Conservation (phyloP, 2,329 filamentous ascomycete species). For the Coniochaeta ligniaria region DNA sequence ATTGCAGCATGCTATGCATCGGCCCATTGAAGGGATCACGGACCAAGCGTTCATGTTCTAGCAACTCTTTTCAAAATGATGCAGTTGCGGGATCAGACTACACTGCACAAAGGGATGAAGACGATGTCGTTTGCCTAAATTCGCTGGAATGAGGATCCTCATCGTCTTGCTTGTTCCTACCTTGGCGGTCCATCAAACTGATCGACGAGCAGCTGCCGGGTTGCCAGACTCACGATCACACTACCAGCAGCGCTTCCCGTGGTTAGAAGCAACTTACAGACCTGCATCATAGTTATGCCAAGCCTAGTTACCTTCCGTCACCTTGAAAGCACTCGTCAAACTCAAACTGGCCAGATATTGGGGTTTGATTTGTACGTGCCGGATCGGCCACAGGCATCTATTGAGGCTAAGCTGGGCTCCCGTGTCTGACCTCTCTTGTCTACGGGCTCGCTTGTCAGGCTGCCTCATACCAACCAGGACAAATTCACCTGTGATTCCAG, state of each 20-base stretch:
- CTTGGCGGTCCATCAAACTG: not conserved
- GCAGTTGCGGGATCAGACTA: not conserved
- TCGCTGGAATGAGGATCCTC: not conserved
- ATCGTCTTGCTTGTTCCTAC: not conserved
- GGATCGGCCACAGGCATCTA: not conserved
- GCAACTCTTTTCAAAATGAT: no score
- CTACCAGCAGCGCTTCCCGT: not conserved
- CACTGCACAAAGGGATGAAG: not conserved
- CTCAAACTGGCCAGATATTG: not conserved
- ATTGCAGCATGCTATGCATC: not conserved
- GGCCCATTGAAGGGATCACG: not conserved
- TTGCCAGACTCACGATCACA: no score
- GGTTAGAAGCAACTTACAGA: not conserved
- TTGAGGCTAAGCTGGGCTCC: not conserved
- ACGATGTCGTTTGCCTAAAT: not conserved
- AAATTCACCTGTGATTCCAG: not conserved
- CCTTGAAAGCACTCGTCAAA: not conserved
- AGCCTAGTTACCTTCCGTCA: not conserved
- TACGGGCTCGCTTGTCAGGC: not conserved
- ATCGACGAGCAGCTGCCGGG: not conserved
- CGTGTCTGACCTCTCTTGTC: not conserved
- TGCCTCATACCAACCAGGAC: not conserved
- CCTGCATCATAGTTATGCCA: not conserved
- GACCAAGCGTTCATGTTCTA: not conserved
- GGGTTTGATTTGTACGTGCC: not conserved